Percentiles rank a stretch among this genome's conserved stretches.
Evolutionary conservation across 2,329 filamentous ascomycete species (phyloP).

Genomic region (Monilinia fructigena): DNA sequence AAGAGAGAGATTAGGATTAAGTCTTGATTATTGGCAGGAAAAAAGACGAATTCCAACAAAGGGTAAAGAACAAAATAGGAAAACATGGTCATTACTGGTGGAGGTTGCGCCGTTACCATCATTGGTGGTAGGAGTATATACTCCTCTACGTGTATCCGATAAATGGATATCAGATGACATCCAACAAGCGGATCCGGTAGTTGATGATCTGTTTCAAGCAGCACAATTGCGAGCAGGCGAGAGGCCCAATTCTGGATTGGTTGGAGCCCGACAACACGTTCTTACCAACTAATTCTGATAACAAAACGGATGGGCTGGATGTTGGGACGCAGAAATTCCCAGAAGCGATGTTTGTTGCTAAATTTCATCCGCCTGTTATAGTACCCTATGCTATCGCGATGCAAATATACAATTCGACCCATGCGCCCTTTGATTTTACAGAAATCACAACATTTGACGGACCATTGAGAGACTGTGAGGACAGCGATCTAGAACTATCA

Average conservation of each 20-base stretch:
- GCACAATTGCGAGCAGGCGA: conserved; percentile 37
- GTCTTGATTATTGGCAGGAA: conserved; percentile 76
- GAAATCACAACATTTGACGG: conserved; percentile 47
- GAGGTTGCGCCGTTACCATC: conserved; percentile 56
- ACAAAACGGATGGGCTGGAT: conserved; percentile 54
- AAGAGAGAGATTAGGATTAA: conserved; percentile 64
- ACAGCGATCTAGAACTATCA: conserved; percentile 57
- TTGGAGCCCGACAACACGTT: conserved; percentile 67
- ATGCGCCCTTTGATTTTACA: conserved; percentile 57
- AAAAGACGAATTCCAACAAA: conserved; percentile 48
- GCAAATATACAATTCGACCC: conserved; percentile 59
- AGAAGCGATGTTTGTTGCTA: conserved; percentile 71
- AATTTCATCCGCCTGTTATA: conserved; percentile 70
- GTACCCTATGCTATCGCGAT: conserved; percentile 64
- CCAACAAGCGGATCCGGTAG: conserved; percentile 54
- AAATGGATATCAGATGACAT: conserved; percentile 70
- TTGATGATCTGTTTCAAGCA: conserved; percentile 44
- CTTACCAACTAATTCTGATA: conserved; percentile 45
- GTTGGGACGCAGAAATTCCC: conserved; percentile 60
- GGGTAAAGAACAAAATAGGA: conserved; percentile 40
- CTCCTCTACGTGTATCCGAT: conserved; percentile 68
- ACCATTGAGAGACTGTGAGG: conserved; percentile 49
- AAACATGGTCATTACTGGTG: conserved; percentile 66
- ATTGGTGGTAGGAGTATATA: conserved; percentile 43
- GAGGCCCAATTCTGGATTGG: conserved; percentile 61